These are phyloP conservation scores for Amphibolis antarctica DNA, from an alignment of 106 monocot species.

Conservation along the genomic window DNA sequence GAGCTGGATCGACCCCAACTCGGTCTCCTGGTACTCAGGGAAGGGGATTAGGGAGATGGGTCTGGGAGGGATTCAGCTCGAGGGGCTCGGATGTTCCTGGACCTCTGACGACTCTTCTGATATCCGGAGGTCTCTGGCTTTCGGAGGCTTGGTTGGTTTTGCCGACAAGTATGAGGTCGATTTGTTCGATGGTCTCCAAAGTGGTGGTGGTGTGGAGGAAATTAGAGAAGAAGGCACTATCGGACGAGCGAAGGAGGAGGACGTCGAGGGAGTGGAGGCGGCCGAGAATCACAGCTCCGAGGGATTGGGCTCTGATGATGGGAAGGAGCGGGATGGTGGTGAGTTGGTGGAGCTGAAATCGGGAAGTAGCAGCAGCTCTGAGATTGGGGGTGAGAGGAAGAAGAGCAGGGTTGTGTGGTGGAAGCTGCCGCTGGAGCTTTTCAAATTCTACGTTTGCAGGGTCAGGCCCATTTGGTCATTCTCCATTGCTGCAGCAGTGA, in stretches of 20 bases:
- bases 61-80: constrained; percentile 1
- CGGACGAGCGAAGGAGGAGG: too few relatives aligned
- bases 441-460: constrained; percentile 33
- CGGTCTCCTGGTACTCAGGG: constrained; percentile 6
- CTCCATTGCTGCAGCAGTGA: constrained; percentile 34
- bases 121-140: not conserved
- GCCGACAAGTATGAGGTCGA: not conserved
- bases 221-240: not conserved
- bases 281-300: not conserved
- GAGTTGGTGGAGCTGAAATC: not conserved
- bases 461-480: constrained; percentile 46
- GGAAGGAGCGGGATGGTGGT: not conserved
- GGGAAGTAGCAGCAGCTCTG: not conserved
- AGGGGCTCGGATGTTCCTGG: constrained; percentile 11
- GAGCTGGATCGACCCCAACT: constrained; percentile 29
- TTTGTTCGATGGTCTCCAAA: not conserved
- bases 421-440: constrained; percentile 48
- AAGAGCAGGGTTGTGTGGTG: constrained; percentile 38
- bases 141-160: not conserved
- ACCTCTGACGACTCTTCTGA: constrained; percentile 16
- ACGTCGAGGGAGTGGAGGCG: not conserved
- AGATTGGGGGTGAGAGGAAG: constrained; percentile 6
- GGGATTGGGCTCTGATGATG: not conserved
- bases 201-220: not conserved
- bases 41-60: constrained; percentile 1